Percentiles rank a stretch among this genome's conserved stretches.
Conservation (phyloP, 2,329 filamentous ascomycete genomes). For the Xylaria sp. region DNA sequence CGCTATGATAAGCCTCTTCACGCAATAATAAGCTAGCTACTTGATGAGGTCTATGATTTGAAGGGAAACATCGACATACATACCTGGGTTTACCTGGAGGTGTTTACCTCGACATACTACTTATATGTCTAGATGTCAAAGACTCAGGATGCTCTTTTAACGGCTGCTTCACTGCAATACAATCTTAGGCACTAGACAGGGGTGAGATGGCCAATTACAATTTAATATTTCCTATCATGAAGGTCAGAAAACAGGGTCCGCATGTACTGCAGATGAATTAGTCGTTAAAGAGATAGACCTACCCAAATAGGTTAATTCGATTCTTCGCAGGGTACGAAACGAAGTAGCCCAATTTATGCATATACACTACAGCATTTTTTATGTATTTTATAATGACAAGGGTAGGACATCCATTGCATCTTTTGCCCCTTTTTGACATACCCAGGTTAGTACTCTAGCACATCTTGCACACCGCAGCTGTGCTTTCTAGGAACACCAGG, state of each 20-base stretch:
- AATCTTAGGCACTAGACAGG: too few species aligned
- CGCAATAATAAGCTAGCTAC: not conserved
- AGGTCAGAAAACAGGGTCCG: too few species aligned
- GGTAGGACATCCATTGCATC: too few species aligned
- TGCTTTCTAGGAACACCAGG: constrained; percentile 13
- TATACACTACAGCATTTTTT: not conserved
- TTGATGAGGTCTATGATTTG: not conserved
- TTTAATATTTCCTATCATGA: too few species aligned
- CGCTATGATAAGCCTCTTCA: not conserved
- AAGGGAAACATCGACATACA: not conserved
- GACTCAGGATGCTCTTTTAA: too few species aligned
- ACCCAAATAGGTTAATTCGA: not conserved
- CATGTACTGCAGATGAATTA: too few species aligned
- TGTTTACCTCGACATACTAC: not conserved
- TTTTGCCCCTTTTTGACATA: too few species aligned
- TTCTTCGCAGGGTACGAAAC: not conserved
- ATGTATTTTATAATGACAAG: too few species aligned
- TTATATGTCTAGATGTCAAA: too few species aligned
- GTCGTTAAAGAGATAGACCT: too few species aligned
- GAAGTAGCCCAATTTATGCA: not conserved
- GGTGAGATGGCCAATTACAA: too few species aligned
- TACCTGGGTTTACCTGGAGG: not conserved
- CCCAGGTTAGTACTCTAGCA: constrained; percentile 22
- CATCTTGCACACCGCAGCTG: constrained; percentile 1
- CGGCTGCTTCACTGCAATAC: too few species aligned